These are phyloP conservation scores for Candolleomyces aberdarensis DNA, from an alignment of 768 basidiomycete genomes.

Conservation along the genomic window DNA sequence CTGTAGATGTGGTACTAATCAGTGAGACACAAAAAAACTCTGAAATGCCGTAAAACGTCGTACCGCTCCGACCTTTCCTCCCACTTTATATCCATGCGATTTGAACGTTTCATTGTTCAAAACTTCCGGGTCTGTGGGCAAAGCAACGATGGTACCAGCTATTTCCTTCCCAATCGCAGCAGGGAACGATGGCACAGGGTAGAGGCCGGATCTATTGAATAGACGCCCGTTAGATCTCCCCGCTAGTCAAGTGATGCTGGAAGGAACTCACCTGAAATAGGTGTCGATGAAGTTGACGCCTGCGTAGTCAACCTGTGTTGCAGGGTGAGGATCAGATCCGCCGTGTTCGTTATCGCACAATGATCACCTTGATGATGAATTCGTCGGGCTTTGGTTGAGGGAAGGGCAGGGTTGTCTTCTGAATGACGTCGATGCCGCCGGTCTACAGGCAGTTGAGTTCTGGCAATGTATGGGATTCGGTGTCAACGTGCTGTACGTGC, in stretches of 20 bases:
- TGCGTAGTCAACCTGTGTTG: conserved; percentile 58
- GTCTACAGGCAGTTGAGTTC: conserved; percentile 27
- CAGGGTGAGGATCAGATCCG: not conserved
- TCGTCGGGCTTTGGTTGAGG: conserved; percentile 60
- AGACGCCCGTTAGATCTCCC: not conserved
- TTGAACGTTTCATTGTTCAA: conserved; percentile 62
- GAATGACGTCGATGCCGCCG: conserved; percentile 76
- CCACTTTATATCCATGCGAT: conserved; percentile 60
- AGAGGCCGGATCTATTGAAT: conserved; percentile 53
- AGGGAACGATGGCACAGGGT: conserved; percentile 56
- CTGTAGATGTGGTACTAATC: conserved; percentile 25
- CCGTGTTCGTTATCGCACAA: not conserved
- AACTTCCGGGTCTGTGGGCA: conserved; percentile 66
- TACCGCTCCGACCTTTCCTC: conserved; percentile 73
- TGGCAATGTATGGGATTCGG: not conserved
- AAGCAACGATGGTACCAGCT: conserved; percentile 68
- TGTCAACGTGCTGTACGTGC: conserved; percentile 30
- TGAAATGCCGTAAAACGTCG: conserved; percentile 16
- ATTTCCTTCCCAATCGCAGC: conserved; percentile 75
- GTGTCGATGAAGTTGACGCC: conserved; percentile 90
- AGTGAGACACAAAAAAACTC: not conserved
- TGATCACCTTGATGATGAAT: conserved; percentile 41
- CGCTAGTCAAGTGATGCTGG: not conserved
- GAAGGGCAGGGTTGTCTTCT: conserved; percentile 65
- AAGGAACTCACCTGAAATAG: conserved; percentile 59